Percentiles rank a stretch among this genome's conserved stretches.
phyloP scores from a whole-genome alignment of 1,139 yeast species.

The Geotrichum histeridarum region DNA sequence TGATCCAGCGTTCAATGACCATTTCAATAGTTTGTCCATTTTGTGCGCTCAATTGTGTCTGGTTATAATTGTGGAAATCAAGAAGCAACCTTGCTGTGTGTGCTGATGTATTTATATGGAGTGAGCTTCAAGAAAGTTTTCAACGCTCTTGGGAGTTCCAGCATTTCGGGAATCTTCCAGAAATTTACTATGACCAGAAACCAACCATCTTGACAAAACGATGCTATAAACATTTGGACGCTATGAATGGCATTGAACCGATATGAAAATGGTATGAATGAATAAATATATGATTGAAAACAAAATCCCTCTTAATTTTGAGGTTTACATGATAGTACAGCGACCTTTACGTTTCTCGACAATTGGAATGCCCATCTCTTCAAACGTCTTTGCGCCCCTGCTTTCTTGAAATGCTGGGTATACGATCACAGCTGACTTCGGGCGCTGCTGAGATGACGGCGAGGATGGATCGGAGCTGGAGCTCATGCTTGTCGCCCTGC shows the following conservation, averaged over 20 bases:
- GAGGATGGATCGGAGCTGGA: not conserved
- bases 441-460: not conserved
- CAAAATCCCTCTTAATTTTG: not conserved
- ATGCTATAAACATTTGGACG: too few relatives aligned
- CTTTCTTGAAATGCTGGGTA: not conserved
- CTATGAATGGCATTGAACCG: too few relatives aligned
- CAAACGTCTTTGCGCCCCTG: conserved; percentile 7
- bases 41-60: conserved; percentile 10
- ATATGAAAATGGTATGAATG: too few relatives aligned
- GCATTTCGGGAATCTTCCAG: not conserved
- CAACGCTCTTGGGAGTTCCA: too few relatives aligned
- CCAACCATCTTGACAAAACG: too few relatives aligned
- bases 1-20: conserved; percentile 62
- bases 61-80: not conserved
- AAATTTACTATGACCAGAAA: not conserved
- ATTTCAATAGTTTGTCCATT: conserved; percentile 85
- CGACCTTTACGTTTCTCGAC: not conserved
- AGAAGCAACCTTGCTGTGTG: not conserved
- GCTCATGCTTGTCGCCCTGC: not conserved
- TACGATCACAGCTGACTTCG: conserved; percentile 2
- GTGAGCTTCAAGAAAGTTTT: too few relatives aligned
- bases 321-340: conserved; percentile 5
- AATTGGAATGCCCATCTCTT: conserved; percentile 8
- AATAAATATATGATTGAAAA: not conserved
- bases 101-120: not conserved